These are phyloP conservation scores for Mycena epipterygia DNA, from an alignment of 768 basidiomycete genomes.

Conservation along the genomic window DNA sequence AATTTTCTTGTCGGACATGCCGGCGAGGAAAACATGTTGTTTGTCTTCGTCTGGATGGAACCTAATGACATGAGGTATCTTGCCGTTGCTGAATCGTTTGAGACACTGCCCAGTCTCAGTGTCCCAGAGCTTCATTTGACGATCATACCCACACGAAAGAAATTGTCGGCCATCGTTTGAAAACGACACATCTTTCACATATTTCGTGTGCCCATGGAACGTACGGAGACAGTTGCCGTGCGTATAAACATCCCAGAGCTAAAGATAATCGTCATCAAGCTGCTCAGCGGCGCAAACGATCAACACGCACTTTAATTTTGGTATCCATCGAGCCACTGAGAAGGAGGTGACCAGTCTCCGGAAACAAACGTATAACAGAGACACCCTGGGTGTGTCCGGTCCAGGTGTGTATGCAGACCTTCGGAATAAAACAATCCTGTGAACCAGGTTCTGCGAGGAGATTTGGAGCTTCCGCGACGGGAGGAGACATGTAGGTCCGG, in stretches of 20 bases:
- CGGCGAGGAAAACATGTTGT: slow-evolving; percentile 95
- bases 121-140: slow-evolving; percentile 99
- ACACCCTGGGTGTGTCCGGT: slow-evolving; percentile 98
- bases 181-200: slow-evolving; percentile 96
- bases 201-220: slow-evolving; percentile 96
- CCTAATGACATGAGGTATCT: slow-evolving; percentile 94
- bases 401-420: slow-evolving; percentile 97
- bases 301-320: slow-evolving; percentile 86
- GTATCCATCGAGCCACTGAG: slow-evolving; percentile 98
- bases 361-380: slow-evolving; percentile 93
- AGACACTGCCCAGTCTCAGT: slow-evolving; percentile 99
- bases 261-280: background rate
- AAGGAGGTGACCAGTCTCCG: slow-evolving; percentile 91
- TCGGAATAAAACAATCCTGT: slow-evolving; percentile 95
- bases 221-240: slow-evolving; percentile 97
- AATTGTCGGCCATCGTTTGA: slow-evolving; percentile 93
- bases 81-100: slow-evolving; percentile 97
- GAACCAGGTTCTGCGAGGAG: slow-evolving; percentile 84
- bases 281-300: background rate
- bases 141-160: slow-evolving; percentile 94
- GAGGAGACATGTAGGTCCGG: slow-evolving; percentile 97
- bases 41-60: slow-evolving; percentile 98
- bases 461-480: slow-evolving; percentile 88
- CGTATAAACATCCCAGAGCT: slow-evolving; percentile 99
- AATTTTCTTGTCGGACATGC: slow-evolving; percentile 99